A percentile compares a stretch with the other conserved stretches of the same genome.
Conservation (phyloP, 257 asterid genomes). For the Scutellaria minor region DNA sequence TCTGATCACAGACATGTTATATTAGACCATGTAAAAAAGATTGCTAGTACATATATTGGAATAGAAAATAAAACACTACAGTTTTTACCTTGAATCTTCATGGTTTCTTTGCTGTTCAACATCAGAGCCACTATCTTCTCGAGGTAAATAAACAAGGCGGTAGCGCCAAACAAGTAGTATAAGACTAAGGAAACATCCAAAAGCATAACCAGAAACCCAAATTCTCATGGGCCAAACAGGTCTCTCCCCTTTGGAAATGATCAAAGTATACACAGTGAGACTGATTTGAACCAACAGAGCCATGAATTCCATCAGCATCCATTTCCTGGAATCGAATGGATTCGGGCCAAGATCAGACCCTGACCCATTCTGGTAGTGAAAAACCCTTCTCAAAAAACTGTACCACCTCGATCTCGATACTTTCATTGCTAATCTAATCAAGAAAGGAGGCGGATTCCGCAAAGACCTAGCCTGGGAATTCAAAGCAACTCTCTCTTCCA, state of each 20-base stretch:
- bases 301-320: conserved; percentile 76
- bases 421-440: conserved; percentile 69
- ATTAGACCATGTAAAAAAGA: neutral
- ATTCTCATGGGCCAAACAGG: conserved; percentile 97
- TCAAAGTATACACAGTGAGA: conserved; percentile 47
- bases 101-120: conserved; percentile 70
- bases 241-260: conserved; percentile 62
- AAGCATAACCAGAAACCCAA: conserved; percentile 81
- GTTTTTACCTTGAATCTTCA: conserved; percentile 65
- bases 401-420: conserved; percentile 80
- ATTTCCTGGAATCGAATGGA: conserved; percentile 71
- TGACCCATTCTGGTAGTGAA: conserved; percentile 86
- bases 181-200: conserved; percentile 70
- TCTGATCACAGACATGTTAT: conserved; percentile 43
- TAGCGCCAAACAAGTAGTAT: conserved; percentile 60
- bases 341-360: conserved; percentile 83
- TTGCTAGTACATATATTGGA: neutral
- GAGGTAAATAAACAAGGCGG: conserved; percentile 38
- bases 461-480: conserved; percentile 50
- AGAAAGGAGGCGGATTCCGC: conserved; percentile 53
- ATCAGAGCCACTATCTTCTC: conserved; percentile 48
- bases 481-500: conserved; percentile 47
- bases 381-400: conserved; percentile 76
- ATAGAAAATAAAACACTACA: neutral
- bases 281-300: conserved; percentile 59